Evolutionary conservation across 345 rosid genomes (phyloP), one percentile per base, ranked within the genome.

Genomic region (Linum usitatissimum): DNA sequence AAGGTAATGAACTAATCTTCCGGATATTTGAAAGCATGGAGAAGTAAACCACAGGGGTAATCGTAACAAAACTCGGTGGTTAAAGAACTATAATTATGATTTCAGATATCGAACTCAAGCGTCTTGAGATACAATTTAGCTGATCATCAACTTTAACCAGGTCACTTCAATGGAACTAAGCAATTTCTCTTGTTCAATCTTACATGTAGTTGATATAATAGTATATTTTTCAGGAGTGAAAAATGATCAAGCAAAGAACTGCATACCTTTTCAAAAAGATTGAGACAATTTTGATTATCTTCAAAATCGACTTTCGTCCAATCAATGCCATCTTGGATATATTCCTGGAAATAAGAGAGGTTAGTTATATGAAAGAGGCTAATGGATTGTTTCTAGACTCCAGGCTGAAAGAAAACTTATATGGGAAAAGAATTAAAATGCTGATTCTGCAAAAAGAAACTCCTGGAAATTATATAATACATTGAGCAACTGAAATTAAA

Each of bases 301-400:
- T 55, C 59, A 19, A 55, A 55, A 28, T 58, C 61, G 6, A 58
- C 39, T 58, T 6, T 58, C 40, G 61, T 30, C 36, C 61, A 58
- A 30, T 58, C 61, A 30, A 58, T 58, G 61, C 61, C 61, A 58
- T 58, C 61, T 58, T 58, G 61, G 61, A 58, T 58, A 23, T 58
- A 58, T 58, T 58, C 61, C 61, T 58, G 61, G 17, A 28, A 9
- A 58, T 4, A 30, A 30, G 17, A 58, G 7, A 9, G 1, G 4
- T 23, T 3, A 57, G 30, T n/a, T 17, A 23, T 55, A 21, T 55
- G 20, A 54, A 20, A 20, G 3, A 55, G 13, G 51, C 14, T 45
- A 10, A 34, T 34, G 38, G 0, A 34, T 45, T 10, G 17, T 10
- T 45, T 45, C 51, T 45, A 15, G 15, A 9, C 1, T 10, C 51